Conservation (phyloP, 495 filamentous ascomycete genomes). For the Neohortaea acidophila region DNA sequence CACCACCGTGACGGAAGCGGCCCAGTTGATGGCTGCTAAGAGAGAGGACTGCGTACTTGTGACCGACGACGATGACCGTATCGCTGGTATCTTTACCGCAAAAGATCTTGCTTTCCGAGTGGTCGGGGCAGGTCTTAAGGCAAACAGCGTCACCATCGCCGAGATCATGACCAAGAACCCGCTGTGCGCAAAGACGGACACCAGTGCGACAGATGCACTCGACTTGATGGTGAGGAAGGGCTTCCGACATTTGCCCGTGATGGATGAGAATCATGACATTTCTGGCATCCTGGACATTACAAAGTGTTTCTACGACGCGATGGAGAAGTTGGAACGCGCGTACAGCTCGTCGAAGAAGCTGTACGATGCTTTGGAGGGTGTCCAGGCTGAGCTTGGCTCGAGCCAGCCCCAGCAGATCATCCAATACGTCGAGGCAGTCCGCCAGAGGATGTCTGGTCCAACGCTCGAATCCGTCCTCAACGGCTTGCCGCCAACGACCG, state of each 20-base stretch:
- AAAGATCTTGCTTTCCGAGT: conserved; percentile 98
- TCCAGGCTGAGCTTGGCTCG: conserved; percentile 93
- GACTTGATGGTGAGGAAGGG: conserved; percentile 97
- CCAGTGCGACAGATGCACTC: conserved; percentile 90
- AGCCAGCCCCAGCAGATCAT: conserved; percentile 97
- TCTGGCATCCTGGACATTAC: conserved; percentile 97
- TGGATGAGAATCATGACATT: conserved; percentile 99
- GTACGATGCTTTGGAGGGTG: conserved; percentile 93
- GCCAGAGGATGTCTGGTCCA: conserved; percentile 93
- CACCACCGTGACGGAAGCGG: conserved; percentile 88
- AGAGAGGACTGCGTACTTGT: conserved; percentile 97
- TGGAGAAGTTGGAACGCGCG: conserved; percentile 96
- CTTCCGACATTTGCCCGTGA: conserved; percentile 92
- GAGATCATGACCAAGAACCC: conserved; percentile 99
- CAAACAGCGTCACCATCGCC: conserved; percentile 75
- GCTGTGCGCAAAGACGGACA: conserved; percentile 90
- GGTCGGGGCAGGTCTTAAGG: conserved; percentile 83
- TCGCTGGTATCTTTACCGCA: conserved; percentile 96
- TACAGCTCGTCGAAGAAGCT: conserved; percentile 92
- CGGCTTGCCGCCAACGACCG: conserved; percentile 80
- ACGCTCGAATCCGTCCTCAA: conserved; percentile 89
- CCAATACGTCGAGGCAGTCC: conserved; percentile 90
- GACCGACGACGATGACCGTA: conserved; percentile 93
- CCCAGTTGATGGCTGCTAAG: conserved; percentile 98
- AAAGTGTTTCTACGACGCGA: conserved; percentile 99